These are phyloP conservation scores for Cucumis melo DNA, from an alignment of 306 rosid species.

Conservation along the genomic window DNA sequence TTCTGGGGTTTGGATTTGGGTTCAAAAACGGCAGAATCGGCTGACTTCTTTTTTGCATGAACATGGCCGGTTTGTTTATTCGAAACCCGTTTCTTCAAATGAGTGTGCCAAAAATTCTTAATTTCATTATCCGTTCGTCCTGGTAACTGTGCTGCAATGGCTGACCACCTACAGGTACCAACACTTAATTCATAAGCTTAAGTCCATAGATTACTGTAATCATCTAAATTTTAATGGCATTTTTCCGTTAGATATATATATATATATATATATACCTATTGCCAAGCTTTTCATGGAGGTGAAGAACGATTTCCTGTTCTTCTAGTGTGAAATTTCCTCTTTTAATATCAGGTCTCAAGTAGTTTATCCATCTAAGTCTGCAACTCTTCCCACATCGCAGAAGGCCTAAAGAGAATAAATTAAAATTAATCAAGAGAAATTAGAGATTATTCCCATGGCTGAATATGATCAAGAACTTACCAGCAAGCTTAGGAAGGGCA, in stretches of 20 bases:
- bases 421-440: background rate
- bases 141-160: slow-evolving; percentile 78
- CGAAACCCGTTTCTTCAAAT: slow-evolving; percentile 58
- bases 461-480: slow-evolving; percentile 16
- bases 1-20: slow-evolving; percentile 24
- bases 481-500: slow-evolving; percentile 93
- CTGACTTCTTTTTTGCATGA: slow-evolving; percentile 3
- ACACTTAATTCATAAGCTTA: background rate
- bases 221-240: background rate
- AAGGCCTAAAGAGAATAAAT: slow-evolving; percentile 28
- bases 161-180: slow-evolving; percentile 66
- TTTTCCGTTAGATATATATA: background rate
- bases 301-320: slow-evolving; percentile 62
- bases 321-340: slow-evolving; percentile 83
- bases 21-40: slow-evolving; percentile 24
- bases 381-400: slow-evolving; percentile 95
- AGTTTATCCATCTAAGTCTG: slow-evolving; percentile 79
- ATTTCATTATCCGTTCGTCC: slow-evolving; percentile 93
- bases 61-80: slow-evolving; percentile 12
- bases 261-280: slow-evolving; percentile 50
- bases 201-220: background rate
- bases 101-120: slow-evolving; percentile 94
- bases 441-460: background rate
- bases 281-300: slow-evolving; percentile 58
- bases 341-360: slow-evolving; percentile 75